Conservation (phyloP, 1,284 basidiomycete genomes). For the Heterobasidion irregulare region DNA sequence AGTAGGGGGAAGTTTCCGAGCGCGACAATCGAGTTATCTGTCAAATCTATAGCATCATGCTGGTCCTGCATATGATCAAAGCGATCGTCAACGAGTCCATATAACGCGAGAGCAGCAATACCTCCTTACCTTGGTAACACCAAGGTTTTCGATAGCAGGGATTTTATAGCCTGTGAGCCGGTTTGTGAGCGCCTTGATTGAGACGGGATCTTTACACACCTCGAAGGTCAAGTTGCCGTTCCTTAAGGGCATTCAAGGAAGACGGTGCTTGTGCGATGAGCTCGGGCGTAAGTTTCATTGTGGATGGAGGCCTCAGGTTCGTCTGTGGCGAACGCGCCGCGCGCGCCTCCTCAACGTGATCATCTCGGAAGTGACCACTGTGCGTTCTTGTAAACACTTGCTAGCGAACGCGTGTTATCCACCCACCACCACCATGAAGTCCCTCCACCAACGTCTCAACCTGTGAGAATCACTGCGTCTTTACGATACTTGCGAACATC, state of each 20-base stretch:
- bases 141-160: slow-evolving; percentile 97
- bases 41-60: slow-evolving; percentile 92
- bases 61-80: slow-evolving; percentile 52
- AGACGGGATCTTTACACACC: slow-evolving; percentile 43
- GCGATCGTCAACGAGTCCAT: neutral
- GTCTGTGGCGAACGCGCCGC: slow-evolving; percentile 10
- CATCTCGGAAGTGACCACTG: neutral
- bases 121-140: slow-evolving; percentile 78
- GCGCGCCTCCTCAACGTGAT: slow-evolving; percentile 4
- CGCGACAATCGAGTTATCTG: slow-evolving; percentile 88
- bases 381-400: neutral
- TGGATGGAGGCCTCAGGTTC: slow-evolving; percentile 9
- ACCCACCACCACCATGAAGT: slow-evolving; percentile 41
- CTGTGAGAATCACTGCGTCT: slow-evolving; percentile 33
- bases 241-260: slow-evolving; percentile 84
- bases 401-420: slow-evolving; percentile 11
- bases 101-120: slow-evolving; percentile 12
- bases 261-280: slow-evolving; percentile 73
- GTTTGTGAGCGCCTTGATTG: slow-evolving; percentile 19
- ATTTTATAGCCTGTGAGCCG: slow-evolving; percentile 82
- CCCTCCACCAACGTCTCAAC: slow-evolving; percentile 62
- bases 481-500: slow-evolving; percentile 5
- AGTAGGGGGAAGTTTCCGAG: slow-evolving; percentile 85
- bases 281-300: slow-evolving; percentile 91
- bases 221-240: slow-evolving; percentile 91